phyloP scores from a whole-genome alignment of 306 rosid species.

The Ormosia emarginata region DNA sequence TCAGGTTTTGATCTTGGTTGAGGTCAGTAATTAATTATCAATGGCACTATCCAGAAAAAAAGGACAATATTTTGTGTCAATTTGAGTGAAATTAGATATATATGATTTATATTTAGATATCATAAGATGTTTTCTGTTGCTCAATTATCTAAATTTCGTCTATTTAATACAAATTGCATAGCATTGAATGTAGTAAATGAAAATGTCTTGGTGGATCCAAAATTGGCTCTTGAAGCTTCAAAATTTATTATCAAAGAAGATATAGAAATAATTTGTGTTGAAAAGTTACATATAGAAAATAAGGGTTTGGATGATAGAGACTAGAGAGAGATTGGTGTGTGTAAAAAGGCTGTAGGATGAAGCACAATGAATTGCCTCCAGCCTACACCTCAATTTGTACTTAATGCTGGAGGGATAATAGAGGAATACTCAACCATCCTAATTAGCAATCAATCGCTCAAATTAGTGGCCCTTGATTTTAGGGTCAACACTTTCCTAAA shows the following conservation, averaged over 20 bases:
- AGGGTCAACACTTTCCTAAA: not conserved
- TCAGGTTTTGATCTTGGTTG: not conserved
- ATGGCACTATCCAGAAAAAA: not conserved
- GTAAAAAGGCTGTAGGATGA: not conserved
- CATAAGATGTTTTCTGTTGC: not conserved
- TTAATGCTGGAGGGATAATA: not conserved
- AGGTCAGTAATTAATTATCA: not conserved
- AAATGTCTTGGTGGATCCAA: not conserved
- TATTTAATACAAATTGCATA: not conserved
- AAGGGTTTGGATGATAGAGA: not conserved
- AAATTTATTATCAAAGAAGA: slow-evolving; percentile 9
- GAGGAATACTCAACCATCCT: not conserved
- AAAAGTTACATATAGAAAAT: not conserved
- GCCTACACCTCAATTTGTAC: not conserved
- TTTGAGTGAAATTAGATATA: not conserved
- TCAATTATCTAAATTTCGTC: not conserved
- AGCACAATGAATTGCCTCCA: not conserved
- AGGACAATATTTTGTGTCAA: not conserved
- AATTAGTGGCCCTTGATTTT: not conserved
- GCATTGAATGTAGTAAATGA: not conserved
- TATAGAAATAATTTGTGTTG: not conserved
- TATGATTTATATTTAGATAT: not conserved
- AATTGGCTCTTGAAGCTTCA: not conserved
- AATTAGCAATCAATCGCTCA: not conserved
- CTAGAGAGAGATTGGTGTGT: not conserved